Percentiles rank a stretch among this genome's conserved stretches.
These are phyloP conservation scores for Rhodamnia argentea DNA, from an alignment of 345 rosid genomes.

Conservation along the genomic window DNA sequence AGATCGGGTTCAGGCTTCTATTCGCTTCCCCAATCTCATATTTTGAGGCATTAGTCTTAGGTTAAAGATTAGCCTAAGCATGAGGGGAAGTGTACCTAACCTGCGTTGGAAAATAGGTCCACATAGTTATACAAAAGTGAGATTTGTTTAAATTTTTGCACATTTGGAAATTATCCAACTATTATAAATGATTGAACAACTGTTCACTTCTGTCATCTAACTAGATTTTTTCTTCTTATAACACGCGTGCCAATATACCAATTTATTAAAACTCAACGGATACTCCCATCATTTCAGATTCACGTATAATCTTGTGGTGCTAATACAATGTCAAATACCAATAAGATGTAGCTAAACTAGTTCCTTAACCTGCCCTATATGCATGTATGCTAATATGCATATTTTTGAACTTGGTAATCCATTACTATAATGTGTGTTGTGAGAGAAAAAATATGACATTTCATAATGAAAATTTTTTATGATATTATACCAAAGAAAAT, in stretches of 20 bases:
- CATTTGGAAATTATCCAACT: neutral
- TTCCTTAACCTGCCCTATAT: neutral
- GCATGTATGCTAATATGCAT: neutral
- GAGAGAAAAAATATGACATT: neutral
- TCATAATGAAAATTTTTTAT: neutral
- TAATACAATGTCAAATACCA: neutral
- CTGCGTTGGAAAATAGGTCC: no score
- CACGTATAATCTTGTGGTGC: no score
- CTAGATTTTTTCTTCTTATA: neutral
- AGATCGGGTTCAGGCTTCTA: neutral
- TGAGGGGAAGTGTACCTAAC: neutral
- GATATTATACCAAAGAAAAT: neutral
- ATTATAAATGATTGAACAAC: no score
- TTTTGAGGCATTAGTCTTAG: neutral
- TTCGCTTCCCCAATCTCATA: neutral
- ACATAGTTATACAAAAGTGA: no score
- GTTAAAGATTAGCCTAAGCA: neutral
- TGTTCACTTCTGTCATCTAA: no score
- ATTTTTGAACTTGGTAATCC: neutral
- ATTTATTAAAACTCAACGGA: no score
- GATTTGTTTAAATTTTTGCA: no score
- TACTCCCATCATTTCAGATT: no score
- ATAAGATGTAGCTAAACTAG: neutral
- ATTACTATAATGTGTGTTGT: neutral
- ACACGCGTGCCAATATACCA: neutral